Conservation (phyloP, 2,329 filamentous ascomycete genomes). For the Colletotrichum sp. region DNA sequence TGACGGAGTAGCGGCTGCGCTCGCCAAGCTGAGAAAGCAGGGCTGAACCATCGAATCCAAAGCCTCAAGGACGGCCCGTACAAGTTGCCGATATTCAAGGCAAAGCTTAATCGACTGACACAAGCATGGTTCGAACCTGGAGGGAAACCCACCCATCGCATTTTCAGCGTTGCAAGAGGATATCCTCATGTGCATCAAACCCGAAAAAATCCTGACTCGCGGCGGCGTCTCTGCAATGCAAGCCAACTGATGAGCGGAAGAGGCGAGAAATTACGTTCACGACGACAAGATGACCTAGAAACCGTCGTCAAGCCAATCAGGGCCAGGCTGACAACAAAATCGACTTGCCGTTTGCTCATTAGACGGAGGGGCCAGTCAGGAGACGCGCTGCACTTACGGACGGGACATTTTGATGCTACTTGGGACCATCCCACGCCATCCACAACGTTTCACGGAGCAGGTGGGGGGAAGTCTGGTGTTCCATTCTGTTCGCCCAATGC, state of each 20-base stretch:
- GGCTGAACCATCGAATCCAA: conserved; percentile 27
- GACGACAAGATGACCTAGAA: neutral
- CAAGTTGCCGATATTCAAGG: neutral
- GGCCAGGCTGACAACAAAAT: neutral
- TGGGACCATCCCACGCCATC: neutral
- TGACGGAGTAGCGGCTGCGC: conserved; percentile 64
- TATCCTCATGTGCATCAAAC: neutral
- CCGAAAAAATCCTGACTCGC: neutral
- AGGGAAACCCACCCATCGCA: neutral
- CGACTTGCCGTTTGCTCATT: neutral
- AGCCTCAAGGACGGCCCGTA: neutral
- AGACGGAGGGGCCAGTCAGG: neutral
- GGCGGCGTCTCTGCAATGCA: neutral
- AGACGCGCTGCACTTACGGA: neutral
- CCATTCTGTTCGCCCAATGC: neutral
- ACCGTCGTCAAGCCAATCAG: neutral
- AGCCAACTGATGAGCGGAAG: neutral
- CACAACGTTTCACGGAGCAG: neutral
- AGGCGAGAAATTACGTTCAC: neutral
- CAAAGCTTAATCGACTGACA: neutral
- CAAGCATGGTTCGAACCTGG: neutral
- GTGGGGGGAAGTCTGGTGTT: neutral
- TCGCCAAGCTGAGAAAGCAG: conserved; percentile 62
- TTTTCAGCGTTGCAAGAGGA: neutral
- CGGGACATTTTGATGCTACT: neutral